Evolutionary conservation across 1,139 yeast genomes (phyloP).

Genomic region (Pichia sp.): DNA sequence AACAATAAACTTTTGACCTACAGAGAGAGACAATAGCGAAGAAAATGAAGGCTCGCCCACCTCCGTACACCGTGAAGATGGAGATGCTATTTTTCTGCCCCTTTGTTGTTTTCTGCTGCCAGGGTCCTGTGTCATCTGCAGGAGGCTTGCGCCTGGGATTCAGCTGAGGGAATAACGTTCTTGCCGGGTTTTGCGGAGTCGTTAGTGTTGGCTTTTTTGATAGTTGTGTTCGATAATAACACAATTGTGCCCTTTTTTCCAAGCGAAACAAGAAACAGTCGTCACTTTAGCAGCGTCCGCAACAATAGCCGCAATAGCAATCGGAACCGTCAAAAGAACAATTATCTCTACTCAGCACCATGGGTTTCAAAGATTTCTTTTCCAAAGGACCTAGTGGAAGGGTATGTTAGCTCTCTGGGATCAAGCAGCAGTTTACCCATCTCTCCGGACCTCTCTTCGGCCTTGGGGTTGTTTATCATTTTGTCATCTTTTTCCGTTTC

Average conservation of each 20-base stretch:
- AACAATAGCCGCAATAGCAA: neutral
- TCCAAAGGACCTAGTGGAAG: slow-evolving; percentile 25
- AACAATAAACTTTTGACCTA: neutral
- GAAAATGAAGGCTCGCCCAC: neutral
- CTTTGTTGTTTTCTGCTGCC: neutral
- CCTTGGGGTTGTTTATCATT: neutral
- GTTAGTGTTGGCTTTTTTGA: neutral
- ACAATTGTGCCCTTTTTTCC: neutral
- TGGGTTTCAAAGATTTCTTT: slow-evolving; percentile 28
- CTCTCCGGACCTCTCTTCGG: neutral
- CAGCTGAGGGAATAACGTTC: neutral
- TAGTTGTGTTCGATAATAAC: neutral
- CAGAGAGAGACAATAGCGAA: too few relatives aligned
- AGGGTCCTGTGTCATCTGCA: neutral
- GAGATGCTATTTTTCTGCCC: neutral
- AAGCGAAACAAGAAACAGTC: neutral
- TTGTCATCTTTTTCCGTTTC: neutral
- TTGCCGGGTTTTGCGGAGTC: neutral
- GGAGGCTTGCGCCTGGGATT: neutral
- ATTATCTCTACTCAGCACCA: neutral
- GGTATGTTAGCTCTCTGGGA: slow-evolving; percentile 15
- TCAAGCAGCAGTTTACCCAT: neutral
- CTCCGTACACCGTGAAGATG: neutral
- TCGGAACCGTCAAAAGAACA: neutral
- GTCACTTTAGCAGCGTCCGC: neutral